These are phyloP conservation scores for Calonectria pseudoreteaudii DNA, from an alignment of 2,329 filamentous ascomycete species.

Conservation along the genomic window DNA sequence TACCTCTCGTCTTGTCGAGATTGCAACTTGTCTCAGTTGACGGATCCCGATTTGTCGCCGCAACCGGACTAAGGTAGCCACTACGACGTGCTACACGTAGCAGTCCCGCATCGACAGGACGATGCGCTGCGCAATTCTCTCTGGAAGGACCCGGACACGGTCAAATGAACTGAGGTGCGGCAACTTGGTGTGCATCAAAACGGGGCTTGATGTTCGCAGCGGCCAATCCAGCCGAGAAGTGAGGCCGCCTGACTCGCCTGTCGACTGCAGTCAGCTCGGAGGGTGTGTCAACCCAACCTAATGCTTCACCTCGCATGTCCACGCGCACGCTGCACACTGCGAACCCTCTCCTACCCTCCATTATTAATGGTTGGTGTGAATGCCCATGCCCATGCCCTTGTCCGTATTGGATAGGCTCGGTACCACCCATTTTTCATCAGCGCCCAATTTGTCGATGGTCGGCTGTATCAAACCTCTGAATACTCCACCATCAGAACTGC, in stretches of 20 bases:
- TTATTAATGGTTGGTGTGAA: slow-evolving; percentile 36
- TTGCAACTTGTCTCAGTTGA: slow-evolving; percentile 37
- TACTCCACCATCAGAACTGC: slow-evolving; percentile 29
- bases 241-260: slow-evolving; percentile 42
- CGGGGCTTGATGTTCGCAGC: slow-evolving; percentile 31
- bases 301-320: slow-evolving; percentile 40
- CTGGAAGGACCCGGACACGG: slow-evolving; percentile 21
- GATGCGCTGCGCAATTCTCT: slow-evolving; percentile 27
- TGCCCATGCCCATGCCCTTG: slow-evolving; percentile 24
- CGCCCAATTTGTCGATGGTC: slow-evolving; percentile 24
- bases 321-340: slow-evolving; percentile 36
- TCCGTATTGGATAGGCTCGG: slow-evolving; percentile 11
- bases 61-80: slow-evolving; percentile 17
- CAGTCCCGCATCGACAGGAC: slow-evolving; percentile 21
- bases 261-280: slow-evolving; percentile 32
- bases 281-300: slow-evolving; percentile 32
- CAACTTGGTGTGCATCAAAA: slow-evolving; percentile 37
- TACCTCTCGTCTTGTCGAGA: slow-evolving; percentile 25
- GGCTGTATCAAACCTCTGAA: slow-evolving; percentile 15
- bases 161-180: slow-evolving; percentile 33
- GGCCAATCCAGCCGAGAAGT: slow-evolving; percentile 39
- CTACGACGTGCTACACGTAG: slow-evolving; percentile 13
- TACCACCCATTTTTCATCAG: slow-evolving; percentile 16
- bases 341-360: slow-evolving; percentile 30
- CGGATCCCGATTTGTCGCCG: slow-evolving; percentile 36